Percentiles rank a stretch among this genome's conserved stretches.
Evolutionary conservation across 1,284 basidiomycete species (phyloP).

Genomic region (Ceratobasidium sp.): DNA sequence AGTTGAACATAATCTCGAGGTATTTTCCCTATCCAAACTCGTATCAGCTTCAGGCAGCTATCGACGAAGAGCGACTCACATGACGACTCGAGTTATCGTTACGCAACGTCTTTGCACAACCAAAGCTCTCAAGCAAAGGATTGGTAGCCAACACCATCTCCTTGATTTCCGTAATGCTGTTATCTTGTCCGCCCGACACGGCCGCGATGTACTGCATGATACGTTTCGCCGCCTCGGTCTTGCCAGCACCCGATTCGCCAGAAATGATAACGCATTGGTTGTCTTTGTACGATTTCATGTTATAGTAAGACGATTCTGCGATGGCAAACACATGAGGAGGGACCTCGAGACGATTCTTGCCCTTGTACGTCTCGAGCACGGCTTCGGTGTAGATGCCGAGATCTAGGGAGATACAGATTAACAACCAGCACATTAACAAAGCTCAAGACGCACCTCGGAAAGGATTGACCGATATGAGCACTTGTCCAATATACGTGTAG

Average conservation of each 20-base stretch:
- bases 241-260: conserved; percentile 96
- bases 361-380: conserved; percentile 84
- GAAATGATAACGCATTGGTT: conserved; percentile 99
- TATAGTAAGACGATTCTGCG: conserved; percentile 97
- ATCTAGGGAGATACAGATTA: conserved; percentile 57
- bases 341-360: conserved; percentile 98
- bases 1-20: conserved; percentile 98
- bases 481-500: conserved; percentile 98
- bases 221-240: conserved; percentile 96
- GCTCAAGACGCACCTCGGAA: conserved; percentile 74
- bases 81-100: conserved; percentile 99
- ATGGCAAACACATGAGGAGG: conserved; percentile 98
- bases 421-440: background rate
- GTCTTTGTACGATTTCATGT: conserved; percentile 99
- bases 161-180: conserved; percentile 94
- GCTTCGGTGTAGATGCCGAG: conserved; percentile 97
- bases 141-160: conserved; percentile 99
- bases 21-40: conserved; percentile 85
- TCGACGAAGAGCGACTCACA: conserved; percentile 59
- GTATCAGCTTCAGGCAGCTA: background rate
- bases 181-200: conserved; percentile 85
- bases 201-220: conserved; percentile 99
- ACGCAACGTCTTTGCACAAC: conserved; percentile 97
- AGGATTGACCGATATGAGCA: conserved; percentile 98
- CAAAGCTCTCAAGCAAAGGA: conserved; percentile 96